A percentile compares a stretch with the other conserved stretches of the same genome.
Conservation (phyloP, 441 rosid species). For the Eruca vesicaria region DNA sequence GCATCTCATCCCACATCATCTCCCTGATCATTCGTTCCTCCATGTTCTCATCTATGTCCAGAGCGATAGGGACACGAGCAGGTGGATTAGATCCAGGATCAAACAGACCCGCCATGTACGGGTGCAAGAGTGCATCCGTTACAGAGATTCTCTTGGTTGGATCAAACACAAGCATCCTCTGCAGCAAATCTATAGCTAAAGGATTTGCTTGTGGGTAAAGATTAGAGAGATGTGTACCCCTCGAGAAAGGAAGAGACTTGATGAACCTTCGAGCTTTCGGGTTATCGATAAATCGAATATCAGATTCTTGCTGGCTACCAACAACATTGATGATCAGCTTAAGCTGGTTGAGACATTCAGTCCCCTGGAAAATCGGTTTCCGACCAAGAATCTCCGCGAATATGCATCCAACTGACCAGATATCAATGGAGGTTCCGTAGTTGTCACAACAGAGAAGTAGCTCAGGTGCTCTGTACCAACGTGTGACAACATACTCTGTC, state of each 20-base stretch:
- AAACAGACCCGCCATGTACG: constrained; percentile 57
- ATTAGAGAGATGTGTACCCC: constrained; percentile 46
- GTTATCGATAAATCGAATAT: constrained; percentile 55
- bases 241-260: constrained; percentile 53
- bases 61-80: constrained; percentile 50
- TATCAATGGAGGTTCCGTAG: constrained; percentile 56
- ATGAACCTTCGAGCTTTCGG: constrained; percentile 56
- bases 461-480: constrained; percentile 70
- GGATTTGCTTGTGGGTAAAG: constrained; percentile 67
- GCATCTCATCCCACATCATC: constrained; percentile 68
- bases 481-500: constrained; percentile 63
- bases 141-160: constrained; percentile 65
- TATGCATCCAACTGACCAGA: constrained; percentile 72
- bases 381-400: constrained; percentile 60
- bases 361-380: constrained; percentile 58
- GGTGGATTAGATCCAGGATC: constrained; percentile 51
- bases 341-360: constrained; percentile 55
- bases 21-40: constrained; percentile 53
- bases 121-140: constrained; percentile 60
- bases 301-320: constrained; percentile 52
- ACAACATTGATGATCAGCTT: constrained; percentile 49
- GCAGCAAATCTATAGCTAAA: constrained; percentile 57
- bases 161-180: constrained; percentile 64
- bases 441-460: constrained; percentile 67
- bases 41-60: constrained; percentile 56